Evolutionary conservation across 2,329 filamentous ascomycete genomes (phyloP), one percentile per base, ranked within the genome.

Genomic region (Mycosphaerella sp.): DNA sequence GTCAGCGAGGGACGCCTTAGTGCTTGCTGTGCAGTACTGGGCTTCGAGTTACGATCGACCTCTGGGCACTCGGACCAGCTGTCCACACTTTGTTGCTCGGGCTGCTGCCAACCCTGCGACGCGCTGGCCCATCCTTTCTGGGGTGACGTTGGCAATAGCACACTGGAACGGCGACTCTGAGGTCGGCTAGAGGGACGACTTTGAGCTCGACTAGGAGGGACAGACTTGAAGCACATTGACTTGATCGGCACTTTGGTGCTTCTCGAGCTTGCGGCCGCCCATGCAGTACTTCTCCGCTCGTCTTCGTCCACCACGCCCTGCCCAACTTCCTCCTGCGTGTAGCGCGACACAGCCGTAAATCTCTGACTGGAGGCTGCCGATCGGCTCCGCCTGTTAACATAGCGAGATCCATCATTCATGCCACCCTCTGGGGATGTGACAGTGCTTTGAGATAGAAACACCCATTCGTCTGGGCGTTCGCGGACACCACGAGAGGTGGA

Each of bases 171-270:
- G 6, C 21, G 35, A 17, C 44, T 47, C 10, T 30, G 45, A 48
- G 37, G 25, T 10, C 45, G 45, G 18, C 45, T 48, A 16, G 28
- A 27, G 3, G 45, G 35, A 41, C 37, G 45, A 30, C 37, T 48
- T 13, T 36, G 21, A 14, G 36, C 36, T 34, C 45, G 45, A 18
- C 28, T 35, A 4, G 5, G 21, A 14, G 45, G 27, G 18, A 16
- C 45, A 32, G 45, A 32, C 16, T 32, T 28, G 28, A 48, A 48
- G 37, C 37, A 41, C 45, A 48, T 41, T 9, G 14, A 16, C 27
- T 41, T 48, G 37, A 48, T 41, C 8, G 45, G 45, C 16, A 48
- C 37, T 40, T 40, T 48, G 36, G 45, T 48, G 36, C 45, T 48
- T 41, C 37, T 39, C 6, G 45, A 36, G 30, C 45, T 48, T 18